Evolutionary conservation across 148 eudicot genomes (phyloP).

Genomic region (Nepenthes mirabilis): DNA sequence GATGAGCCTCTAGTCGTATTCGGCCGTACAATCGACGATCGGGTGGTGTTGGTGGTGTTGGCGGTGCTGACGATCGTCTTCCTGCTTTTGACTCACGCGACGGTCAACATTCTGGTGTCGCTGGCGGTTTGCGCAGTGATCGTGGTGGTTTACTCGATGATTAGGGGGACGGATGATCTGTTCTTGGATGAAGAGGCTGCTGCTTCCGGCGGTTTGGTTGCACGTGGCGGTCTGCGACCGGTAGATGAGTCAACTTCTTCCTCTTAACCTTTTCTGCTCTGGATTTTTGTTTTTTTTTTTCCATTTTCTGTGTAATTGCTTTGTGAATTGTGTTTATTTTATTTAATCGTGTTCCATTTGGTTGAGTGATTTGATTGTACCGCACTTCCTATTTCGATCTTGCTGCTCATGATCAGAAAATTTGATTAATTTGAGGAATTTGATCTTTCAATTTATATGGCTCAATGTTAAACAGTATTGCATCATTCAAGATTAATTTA

Average conservation of each 20-base stretch:
- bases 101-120: conserved; percentile 28
- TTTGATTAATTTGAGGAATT: too few species aligned
- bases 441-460: too few species aligned
- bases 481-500: too few species aligned
- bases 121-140: conserved; percentile 25
- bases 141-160: conserved; percentile 37
- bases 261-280: not conserved
- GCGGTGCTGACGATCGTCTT: conserved; percentile 32
- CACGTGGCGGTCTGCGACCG: not conserved
- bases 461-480: too few species aligned
- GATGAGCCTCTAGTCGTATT: conserved; percentile 51
- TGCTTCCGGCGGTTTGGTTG: conserved; percentile 21
- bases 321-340: not conserved
- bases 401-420: too few species aligned
- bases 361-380: too few species aligned
- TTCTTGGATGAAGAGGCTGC: conserved; percentile 44
- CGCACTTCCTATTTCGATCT: too few species aligned
- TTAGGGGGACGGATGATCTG: conserved; percentile 56
- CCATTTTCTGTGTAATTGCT: not conserved
- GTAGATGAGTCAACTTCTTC: conserved; percentile 3
- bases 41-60: conserved; percentile 30
- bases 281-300: not conserved
- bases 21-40: conserved; percentile 28
- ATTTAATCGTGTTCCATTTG: too few species aligned
- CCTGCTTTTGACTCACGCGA: conserved; percentile 46